phyloP scores from a whole-genome alignment of 2,329 filamentous ascomycete genomes.

The Claviceps sp. region DNA sequence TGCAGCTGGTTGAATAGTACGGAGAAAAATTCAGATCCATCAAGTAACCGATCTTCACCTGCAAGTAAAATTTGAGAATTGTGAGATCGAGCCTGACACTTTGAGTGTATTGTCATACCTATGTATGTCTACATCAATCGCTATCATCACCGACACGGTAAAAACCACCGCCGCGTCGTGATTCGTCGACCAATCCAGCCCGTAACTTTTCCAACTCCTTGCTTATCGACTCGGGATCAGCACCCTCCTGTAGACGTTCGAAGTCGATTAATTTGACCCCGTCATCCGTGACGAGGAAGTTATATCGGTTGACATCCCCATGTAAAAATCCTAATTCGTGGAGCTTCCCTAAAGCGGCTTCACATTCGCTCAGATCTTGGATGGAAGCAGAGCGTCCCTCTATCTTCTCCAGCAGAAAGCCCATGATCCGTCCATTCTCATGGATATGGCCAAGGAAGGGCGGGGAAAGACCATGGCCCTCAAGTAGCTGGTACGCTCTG shows the following conservation, averaged over 20 bases:
- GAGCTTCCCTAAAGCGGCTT: constrained; percentile 14
- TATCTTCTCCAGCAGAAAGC: constrained; percentile 22
- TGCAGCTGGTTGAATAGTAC: too few species aligned
- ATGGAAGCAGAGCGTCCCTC: constrained; percentile 17
- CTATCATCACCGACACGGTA: not conserved
- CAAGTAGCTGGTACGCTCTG: constrained; percentile 15
- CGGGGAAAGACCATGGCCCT: constrained; percentile 17
- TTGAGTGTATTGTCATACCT: too few species aligned
- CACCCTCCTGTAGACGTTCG: constrained; percentile 8
- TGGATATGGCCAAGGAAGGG: constrained; percentile 22
- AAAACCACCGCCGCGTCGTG: not conserved
- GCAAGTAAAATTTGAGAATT: too few species aligned
- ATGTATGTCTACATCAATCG: not conserved
- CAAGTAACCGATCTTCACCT: too few species aligned
- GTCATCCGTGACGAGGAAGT: constrained; percentile 20
- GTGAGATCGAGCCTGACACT: too few species aligned
- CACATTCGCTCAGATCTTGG: constrained; percentile 16
- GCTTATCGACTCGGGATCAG: not conserved
- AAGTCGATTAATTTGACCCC: constrained; percentile 20
- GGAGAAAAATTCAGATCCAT: too few species aligned
- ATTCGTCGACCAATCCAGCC: not conserved
- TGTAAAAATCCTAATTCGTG: constrained; percentile 18
- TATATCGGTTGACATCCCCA: constrained; percentile 25
- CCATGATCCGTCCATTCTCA: constrained; percentile 21
- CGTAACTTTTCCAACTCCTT: not conserved